A percentile compares a stretch with the other conserved stretches of the same genome.
These are phyloP conservation scores for Mucor plumbeus DNA, from an alignment of 371 early-diverging fungal species.

Conservation along the genomic window DNA sequence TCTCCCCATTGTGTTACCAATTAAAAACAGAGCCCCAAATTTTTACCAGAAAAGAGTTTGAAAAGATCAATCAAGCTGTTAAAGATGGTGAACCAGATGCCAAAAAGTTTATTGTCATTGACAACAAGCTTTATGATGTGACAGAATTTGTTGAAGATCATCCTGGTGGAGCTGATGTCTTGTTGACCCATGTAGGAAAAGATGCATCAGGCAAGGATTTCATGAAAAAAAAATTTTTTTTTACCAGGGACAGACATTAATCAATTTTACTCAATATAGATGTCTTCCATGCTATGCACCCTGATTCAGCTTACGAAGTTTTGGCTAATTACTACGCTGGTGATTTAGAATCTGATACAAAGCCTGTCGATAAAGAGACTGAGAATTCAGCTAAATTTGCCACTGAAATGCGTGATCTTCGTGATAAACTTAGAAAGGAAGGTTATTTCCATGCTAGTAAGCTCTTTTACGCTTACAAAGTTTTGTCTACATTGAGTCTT, in stretches of 20 bases:
- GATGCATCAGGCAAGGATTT: conserved; percentile 74
- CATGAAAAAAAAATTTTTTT: neutral
- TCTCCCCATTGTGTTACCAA: conserved; percentile 15
- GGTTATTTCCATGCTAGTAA: conserved; percentile 75
- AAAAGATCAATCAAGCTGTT: conserved; percentile 35
- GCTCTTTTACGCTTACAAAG: conserved; percentile 71
- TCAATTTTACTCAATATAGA: conserved; percentile 45
- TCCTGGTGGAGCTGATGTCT: conserved; percentile 81
- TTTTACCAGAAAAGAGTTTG: conserved; percentile 45
- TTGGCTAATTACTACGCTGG: conserved; percentile 83
- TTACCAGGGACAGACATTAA: neutral
- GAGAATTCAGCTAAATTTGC: conserved; percentile 48
- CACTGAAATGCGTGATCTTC: conserved; percentile 70
- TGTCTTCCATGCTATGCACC: conserved; percentile 89
- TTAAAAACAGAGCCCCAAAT: conserved; percentile 20
- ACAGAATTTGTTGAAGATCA: conserved; percentile 83
- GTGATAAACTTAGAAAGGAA: conserved; percentile 58
- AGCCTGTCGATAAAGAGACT: conserved; percentile 14
- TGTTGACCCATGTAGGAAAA: conserved; percentile 79
- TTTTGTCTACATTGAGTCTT: conserved; percentile 62
- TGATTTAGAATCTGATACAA: conserved; percentile 62
- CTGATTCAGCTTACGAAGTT: conserved; percentile 68
- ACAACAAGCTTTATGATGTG: conserved; percentile 88
- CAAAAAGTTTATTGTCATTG: conserved; percentile 72
- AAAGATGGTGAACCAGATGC: conserved; percentile 58